These are phyloP conservation scores for Euphrasia arctica DNA, from an alignment of 305 asterid genomes.

Conservation along the genomic window DNA sequence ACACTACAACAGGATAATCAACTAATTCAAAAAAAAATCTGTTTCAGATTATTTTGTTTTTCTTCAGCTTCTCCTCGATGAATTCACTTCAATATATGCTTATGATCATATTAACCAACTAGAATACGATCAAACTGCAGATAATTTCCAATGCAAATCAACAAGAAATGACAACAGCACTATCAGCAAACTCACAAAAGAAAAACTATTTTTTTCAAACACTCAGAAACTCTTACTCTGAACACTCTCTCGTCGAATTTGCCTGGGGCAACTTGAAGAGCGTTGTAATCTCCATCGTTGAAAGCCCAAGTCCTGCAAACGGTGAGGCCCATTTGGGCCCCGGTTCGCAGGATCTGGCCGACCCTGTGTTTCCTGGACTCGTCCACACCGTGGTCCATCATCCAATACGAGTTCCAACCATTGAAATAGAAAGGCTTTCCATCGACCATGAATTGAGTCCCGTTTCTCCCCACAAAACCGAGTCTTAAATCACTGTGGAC, in stretches of 20 bases:
- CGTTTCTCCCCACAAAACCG: constrained; percentile 91
- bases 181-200: background rate
- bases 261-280: constrained; percentile 91
- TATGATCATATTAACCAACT: too few species aligned
- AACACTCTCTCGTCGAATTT: constrained; percentile 74
- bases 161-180: too few species aligned
- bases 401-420: constrained; percentile 99
- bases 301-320: constrained; percentile 99
- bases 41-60: background rate
- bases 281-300: constrained; percentile 93
- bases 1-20: too few species aligned
- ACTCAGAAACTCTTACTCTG: constrained; percentile 50
- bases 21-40: too few species aligned
- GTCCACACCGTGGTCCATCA: constrained; percentile 97
- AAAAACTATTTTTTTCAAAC: background rate
- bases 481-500: constrained; percentile 38
- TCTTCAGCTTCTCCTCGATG: background rate
- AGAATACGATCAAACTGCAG: too few species aligned
- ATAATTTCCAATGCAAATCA: too few species aligned
- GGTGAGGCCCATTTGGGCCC: constrained; percentile 95
- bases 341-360: constrained; percentile 62
- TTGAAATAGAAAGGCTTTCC: constrained; percentile 82
- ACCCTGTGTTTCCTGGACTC: constrained; percentile 33
- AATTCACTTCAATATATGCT: background rate
- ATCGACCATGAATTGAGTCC: constrained; percentile 83